Percentiles rank a stretch among this genome's conserved stretches.
These are phyloP conservation scores for Beauveria scarabaeidicola DNA, from an alignment of 2,329 filamentous ascomycete genomes.

Conservation along the genomic window DNA sequence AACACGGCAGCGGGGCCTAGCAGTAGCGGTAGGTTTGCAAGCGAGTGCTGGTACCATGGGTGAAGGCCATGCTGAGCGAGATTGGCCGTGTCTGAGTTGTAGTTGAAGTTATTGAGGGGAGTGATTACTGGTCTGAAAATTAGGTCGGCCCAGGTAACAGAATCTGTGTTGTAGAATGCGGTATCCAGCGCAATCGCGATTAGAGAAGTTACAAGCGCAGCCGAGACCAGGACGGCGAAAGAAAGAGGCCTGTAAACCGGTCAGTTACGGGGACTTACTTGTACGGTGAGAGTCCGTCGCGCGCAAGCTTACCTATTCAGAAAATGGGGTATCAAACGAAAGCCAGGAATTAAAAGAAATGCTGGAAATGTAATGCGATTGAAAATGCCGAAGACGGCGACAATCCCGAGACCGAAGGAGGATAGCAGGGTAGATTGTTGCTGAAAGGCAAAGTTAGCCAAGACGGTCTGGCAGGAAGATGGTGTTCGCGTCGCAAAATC, in stretches of 20 bases:
- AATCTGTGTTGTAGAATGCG: constrained; percentile 62
- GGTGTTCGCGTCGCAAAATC: not conserved
- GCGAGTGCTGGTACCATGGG: constrained; percentile 67
- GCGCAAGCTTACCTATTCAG: constrained; percentile 56
- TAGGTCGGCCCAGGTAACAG: constrained; percentile 57
- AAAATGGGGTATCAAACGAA: constrained; percentile 81
- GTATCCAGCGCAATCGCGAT: constrained; percentile 79
- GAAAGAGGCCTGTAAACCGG: constrained; percentile 43
- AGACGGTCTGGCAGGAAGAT: constrained; percentile 5
- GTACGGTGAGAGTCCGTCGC: not conserved
- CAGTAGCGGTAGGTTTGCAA: constrained; percentile 62
- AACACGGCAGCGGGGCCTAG: constrained; percentile 61
- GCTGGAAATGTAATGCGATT: constrained; percentile 97
- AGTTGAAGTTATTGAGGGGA: constrained; percentile 67
- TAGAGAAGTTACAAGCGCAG: constrained; percentile 58
- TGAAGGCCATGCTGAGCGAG: constrained; percentile 69
- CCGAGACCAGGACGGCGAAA: constrained; percentile 54
- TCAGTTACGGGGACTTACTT: constrained; percentile 1
- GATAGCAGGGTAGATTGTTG: constrained; percentile 68
- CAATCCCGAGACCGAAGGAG: constrained; percentile 68
- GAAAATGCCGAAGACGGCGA: constrained; percentile 80
- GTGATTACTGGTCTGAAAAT: constrained; percentile 61
- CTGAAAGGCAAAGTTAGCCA: constrained; percentile 32
- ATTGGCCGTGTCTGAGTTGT: constrained; percentile 64
- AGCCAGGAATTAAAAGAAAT: constrained; percentile 75